Conservation (phyloP, 768 basidiomycete species). For the Agrocybe chaxingu region DNA sequence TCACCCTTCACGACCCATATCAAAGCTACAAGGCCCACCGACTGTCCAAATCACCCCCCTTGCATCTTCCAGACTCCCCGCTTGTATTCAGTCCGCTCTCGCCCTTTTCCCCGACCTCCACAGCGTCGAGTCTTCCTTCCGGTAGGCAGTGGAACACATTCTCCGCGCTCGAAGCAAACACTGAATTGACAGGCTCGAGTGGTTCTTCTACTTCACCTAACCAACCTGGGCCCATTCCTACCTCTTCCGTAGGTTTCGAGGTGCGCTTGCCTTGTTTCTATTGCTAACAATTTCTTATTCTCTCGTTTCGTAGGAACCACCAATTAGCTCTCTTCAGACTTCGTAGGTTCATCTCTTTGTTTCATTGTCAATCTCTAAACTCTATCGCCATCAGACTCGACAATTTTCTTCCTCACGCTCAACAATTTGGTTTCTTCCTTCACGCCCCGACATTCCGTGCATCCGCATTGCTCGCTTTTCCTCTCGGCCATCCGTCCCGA, state of each 20-base stretch:
- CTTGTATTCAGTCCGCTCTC: constrained; percentile 28
- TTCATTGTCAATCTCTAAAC: constrained; percentile 4
- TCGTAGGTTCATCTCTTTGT: constrained; percentile 26
- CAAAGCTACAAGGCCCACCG: constrained; percentile 27
- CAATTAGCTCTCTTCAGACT: constrained; percentile 31
- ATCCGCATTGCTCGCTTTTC: constrained; percentile 43
- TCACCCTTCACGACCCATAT: constrained; percentile 54
- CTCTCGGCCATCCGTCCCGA: constrained; percentile 43
- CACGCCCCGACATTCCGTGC: constrained; percentile 43
- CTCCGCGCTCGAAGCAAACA: constrained; percentile 31
- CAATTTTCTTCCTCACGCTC: constrained; percentile 53
- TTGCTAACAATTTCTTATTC: constrained; percentile 5
- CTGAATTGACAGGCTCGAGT: constrained; percentile 42
- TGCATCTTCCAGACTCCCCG: constrained; percentile 28
- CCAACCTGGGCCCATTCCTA: constrained; percentile 26
- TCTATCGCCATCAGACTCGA: constrained; percentile 41
- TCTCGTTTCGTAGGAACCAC: constrained; percentile 32
- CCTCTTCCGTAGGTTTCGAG: constrained; percentile 37
- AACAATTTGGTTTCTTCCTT: constrained; percentile 69
- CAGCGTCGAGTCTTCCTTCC: constrained; percentile 44
- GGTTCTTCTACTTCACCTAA: constrained; percentile 37
- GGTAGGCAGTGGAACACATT: constrained; percentile 41
- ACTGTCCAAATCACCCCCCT: constrained; percentile 30
- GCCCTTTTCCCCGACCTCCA: constrained; percentile 43
- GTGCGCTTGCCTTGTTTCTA: constrained; percentile 22